phyloP scores from a whole-genome alignment of 2,329 filamentous ascomycete genomes.

The Trichoderma pleuroti region DNA sequence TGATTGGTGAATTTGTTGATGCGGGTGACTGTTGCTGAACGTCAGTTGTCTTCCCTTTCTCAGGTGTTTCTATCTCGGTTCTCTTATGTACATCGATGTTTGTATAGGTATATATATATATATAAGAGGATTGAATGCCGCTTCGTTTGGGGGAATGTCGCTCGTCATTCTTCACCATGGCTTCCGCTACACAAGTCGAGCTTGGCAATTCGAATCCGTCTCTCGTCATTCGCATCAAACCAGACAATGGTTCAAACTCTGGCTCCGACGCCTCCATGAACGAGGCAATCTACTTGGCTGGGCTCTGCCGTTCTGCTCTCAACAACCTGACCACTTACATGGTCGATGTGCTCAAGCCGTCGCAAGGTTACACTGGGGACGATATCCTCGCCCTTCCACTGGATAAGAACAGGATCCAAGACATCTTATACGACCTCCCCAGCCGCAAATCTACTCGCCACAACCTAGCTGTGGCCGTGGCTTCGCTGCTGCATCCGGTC shows the following conservation, averaged over 20 bases:
- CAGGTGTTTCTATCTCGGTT: neutral
- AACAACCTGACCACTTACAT: constrained; percentile 28
- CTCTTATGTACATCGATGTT: neutral
- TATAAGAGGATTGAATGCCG: neutral
- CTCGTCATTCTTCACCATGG: constrained; percentile 25
- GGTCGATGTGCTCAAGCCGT: constrained; percentile 31
- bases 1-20: neutral
- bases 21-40: neutral
- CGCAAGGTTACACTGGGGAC: constrained; percentile 32
- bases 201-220: constrained; percentile 21
- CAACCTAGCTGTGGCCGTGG: constrained; percentile 31
- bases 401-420: constrained; percentile 29
- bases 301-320: constrained; percentile 30
- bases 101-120: neutral
- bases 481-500: constrained; percentile 34
- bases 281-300: constrained; percentile 29
- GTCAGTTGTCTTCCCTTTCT: neutral
- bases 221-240: constrained; percentile 17
- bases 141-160: neutral
- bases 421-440: constrained; percentile 33
- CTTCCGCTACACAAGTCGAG: constrained; percentile 33
- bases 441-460: constrained; percentile 35
- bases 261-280: constrained; percentile 14
- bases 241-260: neutral
- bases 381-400: constrained; percentile 37